Evolutionary conservation across 306 rosid species (phyloP), one percentile per base, ranked within the genome.

Genomic region (Vigna mungo): DNA sequence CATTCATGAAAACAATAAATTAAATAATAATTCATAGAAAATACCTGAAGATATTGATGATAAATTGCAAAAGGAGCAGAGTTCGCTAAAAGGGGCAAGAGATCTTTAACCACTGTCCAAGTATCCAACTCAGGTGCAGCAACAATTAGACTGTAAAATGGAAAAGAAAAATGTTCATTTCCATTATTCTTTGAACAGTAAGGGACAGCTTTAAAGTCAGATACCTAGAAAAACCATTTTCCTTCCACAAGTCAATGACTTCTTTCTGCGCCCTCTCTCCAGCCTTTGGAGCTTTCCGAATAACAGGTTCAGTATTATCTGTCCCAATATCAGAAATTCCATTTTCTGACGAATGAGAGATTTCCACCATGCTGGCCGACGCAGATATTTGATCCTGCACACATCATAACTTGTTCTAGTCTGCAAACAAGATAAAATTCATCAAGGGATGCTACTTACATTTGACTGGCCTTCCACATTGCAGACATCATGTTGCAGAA

Each of bases 61-160:
- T 90, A 95, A 77, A 92, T 90, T 21, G 91, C 93, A 88, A 95
- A 92, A n/a, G 98, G 93, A 71, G 96, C 97, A 32, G 98, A 95
- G 84, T 88, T 89, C 53, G 98, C 80, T 55, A 92, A 48, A 59
- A 89, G 96, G 18, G 97, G 97, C 80, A 90, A 75, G 49, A 90
- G 82, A 72, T 90, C 91, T 80, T 78, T 86, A 62, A 87, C 87
- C 77, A 90, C 61, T 58, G 78, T 37, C 97, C 97, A 95, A 36
- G 84, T 68, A 86, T 95, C 97, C 83, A 84, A 68, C 81, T 95
- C 93, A 3, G 98, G 96, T 4, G 98, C 97, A 5, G 97, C 96
- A 78, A 95, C 80, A 80, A 95, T 79, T 80, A 95, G 77, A 86
- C 97, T 95, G 92, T 78, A 68, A 73, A 30, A 69, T 48, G 41